phyloP scores from a whole-genome alignment of 768 basidiomycete species.

The Coprinopsis marcescibilis region DNA sequence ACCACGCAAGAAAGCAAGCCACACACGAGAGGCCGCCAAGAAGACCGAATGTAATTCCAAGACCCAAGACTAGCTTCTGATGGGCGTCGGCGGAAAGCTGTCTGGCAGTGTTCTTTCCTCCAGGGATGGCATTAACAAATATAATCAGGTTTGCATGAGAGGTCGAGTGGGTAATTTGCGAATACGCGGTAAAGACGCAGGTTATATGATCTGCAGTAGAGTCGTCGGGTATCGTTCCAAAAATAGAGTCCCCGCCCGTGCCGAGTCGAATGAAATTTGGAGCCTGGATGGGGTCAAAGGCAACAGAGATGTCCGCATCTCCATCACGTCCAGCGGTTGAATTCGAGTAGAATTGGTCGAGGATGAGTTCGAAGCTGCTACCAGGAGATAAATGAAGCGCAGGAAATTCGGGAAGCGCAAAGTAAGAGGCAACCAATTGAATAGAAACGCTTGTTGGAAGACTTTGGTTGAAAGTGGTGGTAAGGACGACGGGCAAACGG shows the following conservation, averaged over 20 bases:
- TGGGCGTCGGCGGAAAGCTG: conserved; percentile 38
- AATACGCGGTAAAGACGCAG: conserved; percentile 65
- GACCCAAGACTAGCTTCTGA: conserved; percentile 46
- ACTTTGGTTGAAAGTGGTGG: conserved; percentile 61
- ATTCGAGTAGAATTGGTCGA: conserved; percentile 54
- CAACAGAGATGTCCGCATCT: conserved; percentile 45
- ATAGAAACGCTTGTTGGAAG: conserved; percentile 59
- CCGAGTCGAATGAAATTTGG: conserved; percentile 52
- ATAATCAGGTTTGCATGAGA: conserved; percentile 60
- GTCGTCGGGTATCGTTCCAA: conserved; percentile 50
- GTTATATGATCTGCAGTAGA: conserved; percentile 36
- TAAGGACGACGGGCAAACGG: conserved; percentile 55
- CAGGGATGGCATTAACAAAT: conserved; percentile 14
- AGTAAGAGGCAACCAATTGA: conserved; percentile 67
- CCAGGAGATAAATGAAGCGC: conserved; percentile 50
- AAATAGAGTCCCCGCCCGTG: conserved; percentile 26
- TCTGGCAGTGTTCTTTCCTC: conserved; percentile 26
- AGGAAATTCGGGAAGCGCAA: conserved; percentile 52
- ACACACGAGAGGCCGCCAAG: conserved; percentile 55
- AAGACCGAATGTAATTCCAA: conserved; percentile 57
- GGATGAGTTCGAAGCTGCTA: conserved; percentile 43
- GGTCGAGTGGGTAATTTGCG: conserved; percentile 58
- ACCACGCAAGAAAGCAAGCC: conserved; percentile 46
- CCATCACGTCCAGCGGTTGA: conserved; percentile 28
- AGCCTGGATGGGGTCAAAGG: conserved; percentile 47